phyloP scores from a whole-genome alignment of 1,284 basidiomycete genomes.

The Stygiomarasmius scandens region DNA sequence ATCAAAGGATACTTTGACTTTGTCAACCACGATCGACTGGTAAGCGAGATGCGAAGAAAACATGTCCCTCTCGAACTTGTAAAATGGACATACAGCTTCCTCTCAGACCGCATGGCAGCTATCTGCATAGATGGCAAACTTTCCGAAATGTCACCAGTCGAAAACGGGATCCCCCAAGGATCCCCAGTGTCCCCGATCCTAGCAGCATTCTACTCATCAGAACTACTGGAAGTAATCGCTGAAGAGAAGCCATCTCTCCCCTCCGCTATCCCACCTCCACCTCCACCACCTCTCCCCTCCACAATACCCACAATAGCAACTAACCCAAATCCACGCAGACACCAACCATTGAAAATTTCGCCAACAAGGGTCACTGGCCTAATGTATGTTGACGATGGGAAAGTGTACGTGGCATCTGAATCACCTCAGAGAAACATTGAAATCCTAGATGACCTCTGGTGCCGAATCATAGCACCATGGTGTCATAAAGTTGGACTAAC shows the following conservation, averaged over 20 bases:
- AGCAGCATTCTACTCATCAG: slow-evolving; percentile 22
- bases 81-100: slow-evolving; percentile 17
- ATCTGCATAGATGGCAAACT: slow-evolving; percentile 26
- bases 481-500: slow-evolving; percentile 3
- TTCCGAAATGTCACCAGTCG: slow-evolving; percentile 21
- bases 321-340: no score
- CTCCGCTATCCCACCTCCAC: neutral
- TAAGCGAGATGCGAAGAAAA: slow-evolving; percentile 6
- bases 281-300: neutral
- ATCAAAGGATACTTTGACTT: slow-evolving; percentile 34
- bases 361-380: slow-evolving; percentile 3
- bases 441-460: slow-evolving; percentile 19
- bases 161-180: slow-evolving; percentile 28
- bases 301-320: no score
- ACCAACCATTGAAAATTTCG: no score
- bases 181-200: slow-evolving; percentile 28
- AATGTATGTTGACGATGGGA: slow-evolving; percentile 25
- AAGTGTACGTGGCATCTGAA: slow-evolving; percentile 17
- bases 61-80: slow-evolving; percentile 18
- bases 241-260: neutral
- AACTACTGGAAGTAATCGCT: slow-evolving; percentile 21
- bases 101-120: slow-evolving; percentile 21
- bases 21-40: slow-evolving; percentile 25
- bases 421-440: slow-evolving; percentile 19
- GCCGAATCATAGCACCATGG: slow-evolving; percentile 1